Percentiles rank a stretch among this genome's conserved stretches.
Evolutionary conservation across 202 grass and related monocot genomes (phyloP).

Genomic region (Miscanthus sacchariflorus): DNA sequence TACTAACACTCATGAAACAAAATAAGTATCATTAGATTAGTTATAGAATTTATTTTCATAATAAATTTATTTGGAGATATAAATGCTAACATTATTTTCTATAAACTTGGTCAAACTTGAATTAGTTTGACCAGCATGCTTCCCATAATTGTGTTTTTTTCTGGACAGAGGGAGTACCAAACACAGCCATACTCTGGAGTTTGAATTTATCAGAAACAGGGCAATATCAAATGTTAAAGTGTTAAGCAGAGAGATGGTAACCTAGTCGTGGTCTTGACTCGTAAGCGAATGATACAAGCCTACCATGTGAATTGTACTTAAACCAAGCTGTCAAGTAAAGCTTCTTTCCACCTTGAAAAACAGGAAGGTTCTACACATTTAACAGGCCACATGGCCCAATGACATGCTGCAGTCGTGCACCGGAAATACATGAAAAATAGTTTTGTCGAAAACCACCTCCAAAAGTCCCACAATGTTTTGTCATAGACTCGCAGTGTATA

Average conservation of each 20-base stretch:
- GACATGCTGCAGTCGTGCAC: constrained; percentile 20
- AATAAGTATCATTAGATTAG: too few relatives aligned
- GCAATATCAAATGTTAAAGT: not conserved
- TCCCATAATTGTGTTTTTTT: too few relatives aligned
- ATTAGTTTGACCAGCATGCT: too few relatives aligned
- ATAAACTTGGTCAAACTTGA: too few relatives aligned
- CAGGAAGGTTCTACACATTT: constrained; percentile 46
- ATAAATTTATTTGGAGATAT: too few relatives aligned
- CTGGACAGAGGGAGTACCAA: not conserved
- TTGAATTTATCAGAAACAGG: not conserved
- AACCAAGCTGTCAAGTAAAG: constrained; percentile 32
- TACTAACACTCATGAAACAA: too few relatives aligned
- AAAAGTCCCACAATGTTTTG: constrained; percentile 15
- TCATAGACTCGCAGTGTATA: not conserved
- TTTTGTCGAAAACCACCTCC: constrained; percentile 13
- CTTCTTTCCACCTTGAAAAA: constrained; percentile 42
- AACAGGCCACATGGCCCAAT: constrained; percentile 48
- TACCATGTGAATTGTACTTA: constrained; percentile 39
- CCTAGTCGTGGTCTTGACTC: not conserved
- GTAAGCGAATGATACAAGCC: not conserved
- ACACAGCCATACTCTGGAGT: not conserved
- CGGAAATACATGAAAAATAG: constrained; percentile 34
- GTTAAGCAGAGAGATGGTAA: not conserved
- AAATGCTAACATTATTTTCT: too few relatives aligned
- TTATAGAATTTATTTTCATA: too few relatives aligned